These are phyloP conservation scores for Podila minutissima DNA, from an alignment of 192 early-diverging fungal genomes.

Conservation along the genomic window DNA sequence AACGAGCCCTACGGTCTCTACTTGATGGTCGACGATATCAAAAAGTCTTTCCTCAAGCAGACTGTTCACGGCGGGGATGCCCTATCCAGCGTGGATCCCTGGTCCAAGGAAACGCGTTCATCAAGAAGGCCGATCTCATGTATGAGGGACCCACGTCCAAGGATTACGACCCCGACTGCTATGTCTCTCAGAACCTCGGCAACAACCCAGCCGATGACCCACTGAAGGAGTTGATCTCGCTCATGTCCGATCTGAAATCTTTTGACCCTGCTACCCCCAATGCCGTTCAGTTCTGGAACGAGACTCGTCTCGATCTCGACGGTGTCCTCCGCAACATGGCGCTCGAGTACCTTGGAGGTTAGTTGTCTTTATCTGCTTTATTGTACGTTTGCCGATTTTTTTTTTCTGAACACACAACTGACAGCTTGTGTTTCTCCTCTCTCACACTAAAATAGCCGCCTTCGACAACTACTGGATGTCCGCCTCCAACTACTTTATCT, in stretches of 20 bases:
- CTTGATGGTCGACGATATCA: conserved; percentile 49
- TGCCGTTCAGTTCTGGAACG: conserved; percentile 6
- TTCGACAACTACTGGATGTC: conserved; percentile 20
- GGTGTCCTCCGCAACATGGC: conserved; percentile 22
- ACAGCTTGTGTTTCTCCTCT: too few species aligned
- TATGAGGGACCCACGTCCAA: conserved; percentile 6
- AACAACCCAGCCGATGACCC: conserved; percentile 4
- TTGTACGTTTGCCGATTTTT: too few species aligned
- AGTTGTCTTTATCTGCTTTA: neutral
- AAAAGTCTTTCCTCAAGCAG: conserved; percentile 42
- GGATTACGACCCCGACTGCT: conserved; percentile 7
- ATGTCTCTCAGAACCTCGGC: conserved; percentile 12
- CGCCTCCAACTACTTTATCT: conserved; percentile 20
- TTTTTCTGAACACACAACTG: too few species aligned
- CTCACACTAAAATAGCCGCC: neutral
- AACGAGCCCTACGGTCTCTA: conserved; percentile 45
- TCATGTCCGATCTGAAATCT: conserved; percentile 10
- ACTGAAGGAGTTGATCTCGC: conserved; percentile 11
- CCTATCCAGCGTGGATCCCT: conserved; percentile 1
- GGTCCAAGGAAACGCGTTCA: conserved; percentile 10
- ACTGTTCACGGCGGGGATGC: conserved; percentile 29
- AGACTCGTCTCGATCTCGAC: conserved; percentile 13
- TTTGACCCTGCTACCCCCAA: conserved; percentile 15
- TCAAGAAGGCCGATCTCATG: conserved; percentile 1
- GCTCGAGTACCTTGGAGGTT: conserved; percentile 16